phyloP scores from a whole-genome alignment of 768 basidiomycete genomes.

The Termitomyces bulborhizus region DNA sequence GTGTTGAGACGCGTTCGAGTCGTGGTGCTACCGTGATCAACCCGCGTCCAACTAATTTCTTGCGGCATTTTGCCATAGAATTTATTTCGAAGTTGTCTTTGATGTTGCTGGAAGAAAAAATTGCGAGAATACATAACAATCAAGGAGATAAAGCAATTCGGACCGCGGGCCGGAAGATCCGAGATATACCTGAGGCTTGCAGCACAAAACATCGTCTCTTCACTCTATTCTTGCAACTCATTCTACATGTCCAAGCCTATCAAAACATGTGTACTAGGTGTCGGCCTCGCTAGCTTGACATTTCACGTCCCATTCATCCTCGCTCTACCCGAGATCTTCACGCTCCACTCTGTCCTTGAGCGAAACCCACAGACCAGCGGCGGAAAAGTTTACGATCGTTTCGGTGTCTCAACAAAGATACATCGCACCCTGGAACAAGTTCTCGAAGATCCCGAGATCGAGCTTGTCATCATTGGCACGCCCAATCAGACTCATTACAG shows the following conservation, averaged over 20 bases:
- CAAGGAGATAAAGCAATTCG: neutral
- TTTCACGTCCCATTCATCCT: constrained; percentile 81
- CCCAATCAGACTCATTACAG: constrained; percentile 71
- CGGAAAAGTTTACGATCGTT: constrained; percentile 61
- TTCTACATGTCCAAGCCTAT: constrained; percentile 40
- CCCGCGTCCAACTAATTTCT: too few species aligned
- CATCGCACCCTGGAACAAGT: constrained; percentile 57
- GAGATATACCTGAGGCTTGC: neutral
- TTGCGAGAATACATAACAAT: too few species aligned
- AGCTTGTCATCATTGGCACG: constrained; percentile 63
- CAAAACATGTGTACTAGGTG: constrained; percentile 66
- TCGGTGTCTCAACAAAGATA: constrained; percentile 52
- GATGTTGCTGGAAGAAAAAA: too few species aligned
- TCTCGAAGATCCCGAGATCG: constrained; percentile 55
- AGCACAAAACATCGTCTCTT: neutral
- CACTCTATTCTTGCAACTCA: neutral
- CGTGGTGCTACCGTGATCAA: too few species aligned
- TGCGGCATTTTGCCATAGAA: too few species aligned
- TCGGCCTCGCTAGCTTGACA: constrained; percentile 69
- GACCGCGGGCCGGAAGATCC: neutral
- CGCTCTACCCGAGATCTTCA: constrained; percentile 64
- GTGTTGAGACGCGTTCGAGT: too few species aligned
- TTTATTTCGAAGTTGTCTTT: too few species aligned
- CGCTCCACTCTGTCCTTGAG: constrained; percentile 68
- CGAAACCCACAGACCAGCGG: constrained; percentile 56